Evolutionary conservation across 768 basidiomycete genomes (phyloP).

Genomic region (Lactifluus pinguis): DNA sequence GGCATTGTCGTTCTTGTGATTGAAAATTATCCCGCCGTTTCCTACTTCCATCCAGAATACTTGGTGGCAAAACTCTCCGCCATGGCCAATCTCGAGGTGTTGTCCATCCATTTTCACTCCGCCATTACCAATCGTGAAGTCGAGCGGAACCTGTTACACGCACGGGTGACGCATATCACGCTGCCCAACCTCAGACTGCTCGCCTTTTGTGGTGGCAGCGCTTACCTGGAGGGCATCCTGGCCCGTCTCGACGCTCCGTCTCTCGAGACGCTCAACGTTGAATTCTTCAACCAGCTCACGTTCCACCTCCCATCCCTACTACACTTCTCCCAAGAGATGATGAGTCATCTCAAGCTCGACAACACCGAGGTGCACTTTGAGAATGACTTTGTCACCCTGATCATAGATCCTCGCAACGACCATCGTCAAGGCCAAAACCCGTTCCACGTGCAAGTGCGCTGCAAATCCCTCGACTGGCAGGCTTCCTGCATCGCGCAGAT

Average conservation of each 20-base stretch:
- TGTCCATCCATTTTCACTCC: not conserved
- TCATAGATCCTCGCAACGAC: not conserved
- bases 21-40: not conserved
- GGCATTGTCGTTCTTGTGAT: not conserved
- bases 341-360: not conserved
- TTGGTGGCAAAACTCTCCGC: not conserved
- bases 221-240: not conserved
- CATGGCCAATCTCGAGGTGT: not conserved
- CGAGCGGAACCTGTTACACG: not conserved
- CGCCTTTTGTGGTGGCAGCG: not conserved
- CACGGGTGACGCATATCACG: not conserved
- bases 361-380: not conserved
- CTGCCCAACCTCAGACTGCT: not conserved
- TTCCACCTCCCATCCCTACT: not conserved
- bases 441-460: not conserved
- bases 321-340: not conserved
- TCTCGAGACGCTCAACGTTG: not conserved
- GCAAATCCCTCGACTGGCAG: not conserved
- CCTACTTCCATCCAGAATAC: not conserved
- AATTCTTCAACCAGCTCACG: constrained; percentile 1
- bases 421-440: not conserved
- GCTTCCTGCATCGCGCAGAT: not conserved
- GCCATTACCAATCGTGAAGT: not conserved
- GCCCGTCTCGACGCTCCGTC: not conserved
- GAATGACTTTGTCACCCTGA: not conserved